A percentile compares a stretch with the other conserved stretches of the same genome.
phyloP scores from a whole-genome alignment of 768 basidiomycete species.

The Gymnopilus junonius region DNA sequence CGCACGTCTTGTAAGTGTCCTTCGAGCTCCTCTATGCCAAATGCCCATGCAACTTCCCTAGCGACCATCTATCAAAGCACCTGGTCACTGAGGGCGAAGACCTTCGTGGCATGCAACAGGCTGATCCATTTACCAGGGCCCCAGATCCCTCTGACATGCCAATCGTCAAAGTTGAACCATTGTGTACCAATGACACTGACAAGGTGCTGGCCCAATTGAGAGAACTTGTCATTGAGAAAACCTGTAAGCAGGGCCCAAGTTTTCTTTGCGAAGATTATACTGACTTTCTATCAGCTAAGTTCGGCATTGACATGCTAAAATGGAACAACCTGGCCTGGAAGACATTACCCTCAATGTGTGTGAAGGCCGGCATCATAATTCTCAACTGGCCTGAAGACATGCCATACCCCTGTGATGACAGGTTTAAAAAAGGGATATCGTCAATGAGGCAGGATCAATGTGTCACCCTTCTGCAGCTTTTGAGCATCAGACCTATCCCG shows the following conservation, averaged over 20 bases:
- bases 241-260: background rate
- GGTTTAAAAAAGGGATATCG: background rate
- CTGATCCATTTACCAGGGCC: background rate
- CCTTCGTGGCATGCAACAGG: background rate
- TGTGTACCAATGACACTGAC: background rate
- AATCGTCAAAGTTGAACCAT: background rate
- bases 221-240: conserved; percentile 2
- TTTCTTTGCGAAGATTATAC: background rate
- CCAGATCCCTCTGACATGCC: background rate
- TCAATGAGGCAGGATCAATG: background rate
- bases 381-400: conserved; percentile 12
- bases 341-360: background rate
- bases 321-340: background rate
- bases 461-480: conserved; percentile 2
- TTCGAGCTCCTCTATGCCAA: background rate
- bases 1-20: conserved; percentile 8
- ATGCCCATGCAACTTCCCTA: background rate
- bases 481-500: conserved; percentile 1
- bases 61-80: conserved; percentile 2
- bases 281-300: background rate
- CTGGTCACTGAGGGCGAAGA: background rate
- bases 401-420: conserved; percentile 3
- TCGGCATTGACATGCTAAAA: background rate
- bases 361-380: background rate
- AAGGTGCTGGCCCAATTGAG: background rate